phyloP scores from a whole-genome alignment of 768 basidiomycete species.

The Russula virescens region DNA sequence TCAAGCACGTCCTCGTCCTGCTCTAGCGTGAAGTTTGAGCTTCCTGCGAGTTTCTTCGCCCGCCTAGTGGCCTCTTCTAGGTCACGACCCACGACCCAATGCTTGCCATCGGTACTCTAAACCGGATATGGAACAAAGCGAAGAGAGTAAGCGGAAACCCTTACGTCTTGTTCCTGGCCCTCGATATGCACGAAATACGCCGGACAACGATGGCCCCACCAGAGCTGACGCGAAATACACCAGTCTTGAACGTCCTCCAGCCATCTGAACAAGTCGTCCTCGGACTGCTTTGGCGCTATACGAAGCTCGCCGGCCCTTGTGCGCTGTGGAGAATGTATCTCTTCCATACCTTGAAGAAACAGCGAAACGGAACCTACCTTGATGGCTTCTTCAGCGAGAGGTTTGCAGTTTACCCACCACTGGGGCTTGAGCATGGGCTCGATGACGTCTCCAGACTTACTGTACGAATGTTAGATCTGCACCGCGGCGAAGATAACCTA shows the following conservation, averaged over 20 bases:
- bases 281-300: conserved; percentile 80
- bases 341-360: neutral
- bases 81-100: conserved; percentile 89
- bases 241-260: conserved; percentile 93
- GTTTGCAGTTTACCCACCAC: conserved; percentile 97
- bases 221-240: conserved; percentile 98
- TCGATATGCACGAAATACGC: conserved; percentile 90
- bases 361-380: conserved; percentile 42
- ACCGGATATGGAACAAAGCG: neutral
- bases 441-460: conserved; percentile 95
- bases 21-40: conserved; percentile 63
- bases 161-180: conserved; percentile 61
- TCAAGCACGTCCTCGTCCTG: conserved; percentile 98
- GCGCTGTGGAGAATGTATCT: conserved; percentile 44
- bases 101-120: conserved; percentile 61
- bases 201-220: conserved; percentile 98
- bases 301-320: conserved; percentile 81
- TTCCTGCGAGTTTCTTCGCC: conserved; percentile 63
- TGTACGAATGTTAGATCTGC: conserved; percentile 30
- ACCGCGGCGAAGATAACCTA: conserved; percentile 1
- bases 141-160: conserved; percentile 23
- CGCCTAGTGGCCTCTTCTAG: conserved; percentile 71
- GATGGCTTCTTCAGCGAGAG: conserved; percentile 84
- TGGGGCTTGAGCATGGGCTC: conserved; percentile 95
- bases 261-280: conserved; percentile 96